Base-by-base conservation (phyloP, 2,329 filamentous ascomycete species). In the Fusarium burgessii region DNA sequence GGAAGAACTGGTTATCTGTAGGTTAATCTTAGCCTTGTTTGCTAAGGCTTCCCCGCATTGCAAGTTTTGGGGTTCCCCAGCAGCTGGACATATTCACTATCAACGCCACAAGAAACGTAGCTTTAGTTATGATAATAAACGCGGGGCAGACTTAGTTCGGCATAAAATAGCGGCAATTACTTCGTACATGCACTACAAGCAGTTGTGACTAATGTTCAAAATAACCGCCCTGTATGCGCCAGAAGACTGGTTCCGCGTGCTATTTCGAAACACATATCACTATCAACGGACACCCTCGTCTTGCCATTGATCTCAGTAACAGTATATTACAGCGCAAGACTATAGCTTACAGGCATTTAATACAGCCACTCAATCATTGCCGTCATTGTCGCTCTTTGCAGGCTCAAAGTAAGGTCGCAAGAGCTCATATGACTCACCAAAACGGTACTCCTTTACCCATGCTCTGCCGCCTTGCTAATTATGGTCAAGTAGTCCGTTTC, bases 391-490 rank as follows among this genome's bases (percentile, higher is more conserved):
- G 2, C 11, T 18, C 2, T 8, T 10, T 2, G 5, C 5, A 35
- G 20, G 20, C 15, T 50, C 12, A 35, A 36, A 25, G 17, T 35
- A 50, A 25, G 47, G 15, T 25, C 7, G 20, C 15, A 35, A 5
- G 0, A 50, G 6, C 15, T 25, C 7, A 1, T 25, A 25, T 2
- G 2, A 11, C 20, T 50, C 5, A 18, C 11, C 32, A n/a, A 50
- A 14, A 0, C 7, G 47, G 18, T 33, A 25, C 12, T 36, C 0
- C 1, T 50, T 18, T 2, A n/a, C 6, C 47, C 32, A 9, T 2
- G 2, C 32, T 36, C 12, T 15, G 32, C 17, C 0, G 32, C 32
- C 20, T 20, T n/a, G 9, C 7, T 50, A 2, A 36, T n/a, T 10
- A 32, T 20, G 2, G 32, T 25, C 8, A 25, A 15, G 3, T 1